Evolutionary conservation across 495 filamentous ascomycete genomes (phyloP).

Genomic region (Penicillium cataractarum): DNA sequence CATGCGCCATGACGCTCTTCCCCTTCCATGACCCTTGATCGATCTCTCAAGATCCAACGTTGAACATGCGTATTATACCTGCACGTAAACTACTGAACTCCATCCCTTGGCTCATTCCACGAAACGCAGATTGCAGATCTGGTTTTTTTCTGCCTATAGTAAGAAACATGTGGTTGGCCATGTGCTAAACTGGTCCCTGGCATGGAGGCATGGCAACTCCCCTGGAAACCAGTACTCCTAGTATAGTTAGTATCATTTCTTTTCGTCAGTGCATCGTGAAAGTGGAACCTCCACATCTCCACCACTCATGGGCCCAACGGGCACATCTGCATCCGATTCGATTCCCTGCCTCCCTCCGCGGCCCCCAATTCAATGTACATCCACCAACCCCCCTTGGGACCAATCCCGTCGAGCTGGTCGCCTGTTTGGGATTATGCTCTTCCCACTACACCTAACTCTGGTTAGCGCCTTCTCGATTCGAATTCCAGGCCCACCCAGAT

Average conservation of each 20-base stretch:
- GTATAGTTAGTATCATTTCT: background rate
- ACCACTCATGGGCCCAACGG: slow-evolving; percentile 1
- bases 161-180: slow-evolving; percentile 36
- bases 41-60: slow-evolving; percentile 25
- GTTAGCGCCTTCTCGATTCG: slow-evolving; percentile 12
- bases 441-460: slow-evolving; percentile 11
- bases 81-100: slow-evolving; percentile 5
- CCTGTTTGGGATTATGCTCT: slow-evolving; percentile 31
- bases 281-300: slow-evolving; percentile 6
- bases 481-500: slow-evolving; percentile 21
- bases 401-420: slow-evolving; percentile 29
- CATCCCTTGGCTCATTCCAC: slow-evolving; percentile 32
- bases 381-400: background rate
- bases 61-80: slow-evolving; percentile 10
- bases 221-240: too few species aligned
- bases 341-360: slow-evolving; percentile 29
- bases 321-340: slow-evolving; percentile 21
- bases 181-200: slow-evolving; percentile 23
- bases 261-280: slow-evolving; percentile 14
- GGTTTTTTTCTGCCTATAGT: slow-evolving; percentile 18
- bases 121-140: slow-evolving; percentile 20
- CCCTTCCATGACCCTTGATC: slow-evolving; percentile 25
- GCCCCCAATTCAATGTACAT: slow-evolving; percentile 19
- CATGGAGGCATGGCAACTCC: slow-evolving; percentile 6
- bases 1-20: slow-evolving; percentile 16